phyloP scores from a whole-genome alignment of 345 rosid genomes.

The Murraya koenigii region DNA sequence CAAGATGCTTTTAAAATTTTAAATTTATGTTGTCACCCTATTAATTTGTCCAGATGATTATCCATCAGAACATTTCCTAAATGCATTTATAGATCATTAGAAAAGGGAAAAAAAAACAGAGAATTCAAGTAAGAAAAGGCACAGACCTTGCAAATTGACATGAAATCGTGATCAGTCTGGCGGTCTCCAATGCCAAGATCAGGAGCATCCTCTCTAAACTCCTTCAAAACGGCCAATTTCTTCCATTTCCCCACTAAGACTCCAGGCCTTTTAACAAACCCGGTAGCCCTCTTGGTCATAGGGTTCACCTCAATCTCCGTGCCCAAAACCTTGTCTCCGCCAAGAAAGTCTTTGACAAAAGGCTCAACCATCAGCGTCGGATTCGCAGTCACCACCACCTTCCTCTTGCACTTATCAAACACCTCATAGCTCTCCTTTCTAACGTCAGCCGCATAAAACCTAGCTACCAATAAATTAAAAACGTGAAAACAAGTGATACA shows the following conservation, averaged over 20 bases:
- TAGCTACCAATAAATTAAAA: conserved; percentile 11
- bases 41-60: too few species aligned
- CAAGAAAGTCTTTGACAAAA: conserved; percentile 83
- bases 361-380: conserved; percentile 92
- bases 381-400: conserved; percentile 94
- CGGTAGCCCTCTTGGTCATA: conserved; percentile 72
- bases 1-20: too few species aligned
- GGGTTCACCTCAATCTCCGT: conserved; percentile 90
- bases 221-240: conserved; percentile 66
- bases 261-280: conserved; percentile 86
- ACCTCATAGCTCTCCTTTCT: conserved; percentile 78
- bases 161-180: conserved; percentile 77
- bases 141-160: conserved; percentile 89
- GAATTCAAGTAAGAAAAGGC: background rate
- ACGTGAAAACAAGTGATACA: too few species aligned
- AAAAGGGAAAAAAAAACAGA: too few species aligned
- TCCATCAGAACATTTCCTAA: too few species aligned
- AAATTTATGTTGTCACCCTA: too few species aligned
- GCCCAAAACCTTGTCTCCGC: conserved; percentile 88
- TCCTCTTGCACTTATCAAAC: conserved; percentile 78
- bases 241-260: conserved; percentile 71
- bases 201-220: conserved; percentile 65
- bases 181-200: conserved; percentile 90
- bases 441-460: conserved; percentile 92
- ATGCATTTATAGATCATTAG: too few species aligned